Evolutionary conservation across 1,139 yeast genomes (phyloP), one percentile per base, ranked within the genome.

Genomic region (Geotrichum macrosporum): DNA sequence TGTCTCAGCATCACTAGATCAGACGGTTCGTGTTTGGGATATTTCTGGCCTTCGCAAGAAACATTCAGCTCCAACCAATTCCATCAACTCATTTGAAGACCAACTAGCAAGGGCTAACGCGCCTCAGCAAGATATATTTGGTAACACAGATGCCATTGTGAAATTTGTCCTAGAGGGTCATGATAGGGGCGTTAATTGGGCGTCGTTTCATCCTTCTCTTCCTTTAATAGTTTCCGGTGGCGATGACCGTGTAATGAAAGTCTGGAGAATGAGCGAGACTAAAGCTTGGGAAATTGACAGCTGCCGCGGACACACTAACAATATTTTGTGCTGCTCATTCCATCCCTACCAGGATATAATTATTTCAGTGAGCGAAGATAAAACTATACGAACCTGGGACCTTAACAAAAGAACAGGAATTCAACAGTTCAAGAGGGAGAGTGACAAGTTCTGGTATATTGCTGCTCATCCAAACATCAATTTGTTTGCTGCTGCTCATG

Each of bases 201-300:
- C 96, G 24, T 74, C 95, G 24, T 94, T 94, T 79, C 99, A 94
- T 64, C 98, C 98, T 41, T 88, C 94, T 19, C 74, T 88, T 63
- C 98, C 98, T 5, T 76, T 92, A 60, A 88, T 94, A 64, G 95
- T 89, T 12, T 87, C 96, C 26, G 95, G 94, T 59, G 95, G 95
- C 64, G 99, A 94, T 65, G 98, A 94, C 66, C 78, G 98, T 57
- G 81, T 92, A 55, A 87, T 94, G 48, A 92, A 92, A 68, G 74
- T 94, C 57, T 94, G 98, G 98, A 78, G 98, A 68, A 88, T 89
- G 96, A 83, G 89, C 61, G 96, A 94, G 59, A 83, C 95, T 32
- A 88, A 89, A 69, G 98, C 98, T 27, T 94, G 98, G 97, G 98
- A 94, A 67, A 94, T 94, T 47, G 99, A 94, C 64, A 87, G 97